Evolutionary conservation across 345 rosid genomes (phyloP), one percentile per base, ranked within the genome.

Genomic region (Gossypium longicalyx): DNA sequence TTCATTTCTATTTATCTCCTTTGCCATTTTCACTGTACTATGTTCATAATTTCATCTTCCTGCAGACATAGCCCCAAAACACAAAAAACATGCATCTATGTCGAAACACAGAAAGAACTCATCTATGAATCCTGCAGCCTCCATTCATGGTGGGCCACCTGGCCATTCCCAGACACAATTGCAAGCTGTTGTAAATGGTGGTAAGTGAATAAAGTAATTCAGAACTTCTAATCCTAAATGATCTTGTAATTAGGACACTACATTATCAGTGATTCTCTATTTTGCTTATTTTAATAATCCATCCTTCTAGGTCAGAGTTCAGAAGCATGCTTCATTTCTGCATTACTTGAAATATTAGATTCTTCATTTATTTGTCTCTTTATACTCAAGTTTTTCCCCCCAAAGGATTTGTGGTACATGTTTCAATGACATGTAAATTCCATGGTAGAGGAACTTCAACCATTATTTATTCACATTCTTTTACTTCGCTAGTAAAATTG

Each of bases 161-260:
- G 64, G 51, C 43, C 68, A 59, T 67, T 70, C 80, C 66, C 70
- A 70, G 54, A 76, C 65, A 44, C 74, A 60, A 7, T 70, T 47
- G 19, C 74, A 70, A 41, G 51, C 59, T 48, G 72, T 56, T 70
- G 71, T 59, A 74, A 72, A 74, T 60, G 44, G 69, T 47, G 67
- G 76, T 59, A 73, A 19, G 56, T 13, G 67, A 59, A 22, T 12
- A 41, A 25, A 41, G 51, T 16, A 12, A 38, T 56, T 56, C 27
- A 54, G 9, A 71, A 61, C n/a, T 15, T 27, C 13, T 17, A 13
- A 48, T 48, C 52, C 12, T 48, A 2, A 48, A 1, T 16, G 61
- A 54, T 71, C 34, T 41, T 72, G 66, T 61, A 75, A 56, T 41
- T 12, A 49, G 70, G 44, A 27, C 20, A 49, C 13, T 8, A 16